Percentiles rank a stretch among this genome's conserved stretches.
These are phyloP conservation scores for Candida xiaguanensis DNA, from an alignment of 805 yeast species.

Conservation along the genomic window DNA sequence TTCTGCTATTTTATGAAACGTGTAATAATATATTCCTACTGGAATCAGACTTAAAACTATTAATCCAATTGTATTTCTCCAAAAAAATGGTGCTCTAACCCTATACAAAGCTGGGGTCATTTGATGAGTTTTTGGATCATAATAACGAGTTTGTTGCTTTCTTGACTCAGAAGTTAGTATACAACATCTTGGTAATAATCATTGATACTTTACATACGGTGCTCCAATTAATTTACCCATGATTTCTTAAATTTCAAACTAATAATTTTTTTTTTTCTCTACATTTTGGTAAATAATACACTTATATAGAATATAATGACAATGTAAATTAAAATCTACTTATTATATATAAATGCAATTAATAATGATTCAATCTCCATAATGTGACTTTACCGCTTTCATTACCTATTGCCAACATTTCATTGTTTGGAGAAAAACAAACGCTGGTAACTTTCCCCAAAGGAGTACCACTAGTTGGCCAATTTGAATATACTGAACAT, in stretches of 20 bases:
- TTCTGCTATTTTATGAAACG: constrained; percentile 60
- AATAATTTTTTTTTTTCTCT: background rate
- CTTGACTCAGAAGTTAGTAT: constrained; percentile 22
- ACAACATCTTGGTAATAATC: background rate
- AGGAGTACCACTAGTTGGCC: constrained; percentile 98
- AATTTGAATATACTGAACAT: constrained; percentile 81
- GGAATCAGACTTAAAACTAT: constrained; percentile 60
- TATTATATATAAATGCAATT: no score
- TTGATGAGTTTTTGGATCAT: constrained; percentile 67
- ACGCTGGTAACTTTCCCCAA: constrained; percentile 87
- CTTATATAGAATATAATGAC: no score
- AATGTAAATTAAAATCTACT: no score
- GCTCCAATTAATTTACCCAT: constrained; percentile 10
- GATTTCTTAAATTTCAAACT: no score
- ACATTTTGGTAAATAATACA: background rate
- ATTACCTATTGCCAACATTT: constrained; percentile 85
- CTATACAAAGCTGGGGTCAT: constrained; percentile 94
- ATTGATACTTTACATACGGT: constrained; percentile 6
- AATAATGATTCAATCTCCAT: constrained; percentile 86
- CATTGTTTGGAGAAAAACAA: constrained; percentile 74
- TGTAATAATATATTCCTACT: constrained; percentile 59
- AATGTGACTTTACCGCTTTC: constrained; percentile 87
- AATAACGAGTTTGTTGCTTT: constrained; percentile 41
- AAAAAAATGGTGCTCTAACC: constrained; percentile 84
- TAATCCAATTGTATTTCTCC: constrained; percentile 67